Base-by-base conservation (phyloP, 371 early-diverging fungal genomes). In the Enterospora canceri region DNA sequence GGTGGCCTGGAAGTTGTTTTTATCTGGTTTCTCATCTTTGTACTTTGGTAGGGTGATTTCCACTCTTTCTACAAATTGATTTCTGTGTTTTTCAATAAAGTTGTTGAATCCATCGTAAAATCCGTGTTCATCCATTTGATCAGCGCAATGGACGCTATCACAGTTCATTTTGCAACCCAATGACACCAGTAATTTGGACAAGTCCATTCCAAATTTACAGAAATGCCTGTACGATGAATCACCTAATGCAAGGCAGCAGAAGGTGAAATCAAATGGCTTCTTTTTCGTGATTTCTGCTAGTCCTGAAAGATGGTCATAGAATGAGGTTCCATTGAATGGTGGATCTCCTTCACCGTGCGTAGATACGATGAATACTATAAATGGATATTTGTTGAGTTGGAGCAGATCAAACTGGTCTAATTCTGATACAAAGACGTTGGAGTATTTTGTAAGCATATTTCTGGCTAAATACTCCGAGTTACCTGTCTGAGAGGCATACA, bases 71-170 rank as follows among this genome's bases (percentile, higher is more conserved):
- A 8, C 33, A 57, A 50, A 23, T 31, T 19, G n/a, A 40, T 40
- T n/a, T 40, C 40, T 40, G 8, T 21, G 55, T 26, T n/a, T 49
- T 23, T 49, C 12, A 4, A n/a, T 48, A 24, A 62, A 55, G 30
- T 48, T 26, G 31, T 48, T 31, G 68, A 53, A 66, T 62, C 72
- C 12, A 33, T 60, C 24, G 67, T 34, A 62, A 81, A 85, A 84
- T 2, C 97, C 97, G 58, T 89, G 77, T 71, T 87, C 87, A 76
- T 97, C 94, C 77, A 93, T 94, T 75, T 91, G 92, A 75, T 97
- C 94, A 35, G 92, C 92, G 69, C 89, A 88, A 0, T 89, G 91
- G 58, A 89, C 76, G n/a, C n/a, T n/a, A 18, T 85, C 66, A 4
- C 94, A 40, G 33, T 87, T 79, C 28, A 65, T 40, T 40, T 40